Conservation (phyloP, 345 rosid genomes). For the Arabis alpina region DNA sequence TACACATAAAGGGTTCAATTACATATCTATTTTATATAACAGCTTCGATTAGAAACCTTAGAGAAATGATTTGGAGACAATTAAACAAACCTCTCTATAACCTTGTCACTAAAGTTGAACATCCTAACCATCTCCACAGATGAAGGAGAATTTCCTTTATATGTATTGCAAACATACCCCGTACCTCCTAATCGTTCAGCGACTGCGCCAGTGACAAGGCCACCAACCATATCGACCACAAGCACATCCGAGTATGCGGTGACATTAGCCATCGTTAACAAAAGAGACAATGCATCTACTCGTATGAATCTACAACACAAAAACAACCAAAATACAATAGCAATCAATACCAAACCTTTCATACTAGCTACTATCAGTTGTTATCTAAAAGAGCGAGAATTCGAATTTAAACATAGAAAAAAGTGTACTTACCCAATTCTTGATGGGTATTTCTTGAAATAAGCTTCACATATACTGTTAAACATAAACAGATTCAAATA, state of each 20-base stretch:
- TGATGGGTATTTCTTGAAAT: slow-evolving; percentile 79
- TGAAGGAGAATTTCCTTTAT: slow-evolving; percentile 57
- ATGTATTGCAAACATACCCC: slow-evolving; percentile 76
- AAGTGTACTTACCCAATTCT: slow-evolving; percentile 71
- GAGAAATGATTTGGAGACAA: slow-evolving; percentile 25
- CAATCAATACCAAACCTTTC: slow-evolving; percentile 10
- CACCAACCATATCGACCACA: slow-evolving; percentile 90
- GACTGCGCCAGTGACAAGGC: slow-evolving; percentile 92
- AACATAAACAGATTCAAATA: slow-evolving; percentile 30
- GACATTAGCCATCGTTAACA: slow-evolving; percentile 88
- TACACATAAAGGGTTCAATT: slow-evolving; percentile 24
- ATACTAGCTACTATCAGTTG: neutral
- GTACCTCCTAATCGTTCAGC: slow-evolving; percentile 92
- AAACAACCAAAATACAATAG: neutral
- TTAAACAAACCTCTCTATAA: slow-evolving; percentile 63
- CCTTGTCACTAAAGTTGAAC: slow-evolving; percentile 76
- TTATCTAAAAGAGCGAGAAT: neutral
- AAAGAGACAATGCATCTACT: slow-evolving; percentile 77
- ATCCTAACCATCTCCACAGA: slow-evolving; percentile 82
- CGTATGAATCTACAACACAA: slow-evolving; percentile 64
- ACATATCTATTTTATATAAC: neutral
- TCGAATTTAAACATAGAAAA: too few relatives aligned
- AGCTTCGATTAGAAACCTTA: neutral
- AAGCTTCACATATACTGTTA: slow-evolving; percentile 92
- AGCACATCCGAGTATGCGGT: slow-evolving; percentile 78